Evolutionary conservation across 1,284 basidiomycete species (phyloP), one percentile per base, ranked within the genome.

Genomic region (Earliella scabrosa): DNA sequence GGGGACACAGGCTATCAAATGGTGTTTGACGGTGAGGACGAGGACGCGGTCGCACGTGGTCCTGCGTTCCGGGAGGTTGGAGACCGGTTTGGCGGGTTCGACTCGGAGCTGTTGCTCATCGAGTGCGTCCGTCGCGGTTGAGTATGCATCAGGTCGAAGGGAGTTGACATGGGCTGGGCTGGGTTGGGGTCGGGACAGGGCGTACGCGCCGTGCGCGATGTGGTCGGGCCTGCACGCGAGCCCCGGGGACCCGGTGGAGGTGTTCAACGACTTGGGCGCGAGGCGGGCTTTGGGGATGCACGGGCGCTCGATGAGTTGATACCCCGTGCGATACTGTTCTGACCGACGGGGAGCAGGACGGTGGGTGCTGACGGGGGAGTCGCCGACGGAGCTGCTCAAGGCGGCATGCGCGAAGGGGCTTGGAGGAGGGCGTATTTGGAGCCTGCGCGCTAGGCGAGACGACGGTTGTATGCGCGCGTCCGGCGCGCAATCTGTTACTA

Each of bases 41-140:
- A 31, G 29, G 29, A 31, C 13, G 29, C 29, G 29, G 29, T 31
- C 1, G 82, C 86, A 0, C 71, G 76, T 3, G 90, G 88, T 66
- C 88, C 88, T 11, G 88, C 80, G 2, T 91, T 91, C 70, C 77
- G 79, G 63, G 79, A 87, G 70, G 85, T 90, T 49, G 88, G 88
- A 3, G 74, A 81, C 49, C 70, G 69, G 9, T 83, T 85, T 52
- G 86, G 85, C 0, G 79, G 79, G 1, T 85, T 91, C 63, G 82
- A 84, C 66, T 68, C 82, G 36, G 82, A 86, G 8, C 68, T 90
- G 68, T 81, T 88, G 56, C 86, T 87, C 0, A 88, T 31, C 29
- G 29, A 13, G 29, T 31, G 29, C 29, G 29, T n/a, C n/a, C n/a
- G n/a, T n/a, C n/a, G n/a, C n/a, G n/a, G n/a, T 31, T 31, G 29